Percentiles rank a stretch among this genome's conserved stretches.
These are phyloP conservation scores for Emericellopsis atlantica DNA, from an alignment of 2,329 filamentous ascomycete species.

Conservation along the genomic window DNA sequence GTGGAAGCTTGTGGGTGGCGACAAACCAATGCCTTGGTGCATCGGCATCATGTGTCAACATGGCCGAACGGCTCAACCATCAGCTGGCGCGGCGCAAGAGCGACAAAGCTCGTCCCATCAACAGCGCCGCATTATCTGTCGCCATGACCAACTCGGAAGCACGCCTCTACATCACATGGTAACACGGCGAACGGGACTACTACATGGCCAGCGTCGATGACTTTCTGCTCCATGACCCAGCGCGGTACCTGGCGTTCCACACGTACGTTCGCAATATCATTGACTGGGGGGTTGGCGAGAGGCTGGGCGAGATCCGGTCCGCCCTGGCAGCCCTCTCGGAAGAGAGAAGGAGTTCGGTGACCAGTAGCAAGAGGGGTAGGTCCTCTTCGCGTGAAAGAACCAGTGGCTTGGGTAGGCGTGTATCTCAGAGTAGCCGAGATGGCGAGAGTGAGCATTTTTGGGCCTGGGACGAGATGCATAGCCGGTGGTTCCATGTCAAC, in stretches of 20 bases:
- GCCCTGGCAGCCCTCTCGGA: conserved; percentile 4
- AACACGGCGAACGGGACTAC: conserved; percentile 16
- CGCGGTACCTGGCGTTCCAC: conserved; percentile 16
- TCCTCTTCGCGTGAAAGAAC: too few species aligned
- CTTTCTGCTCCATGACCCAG: conserved; percentile 15
- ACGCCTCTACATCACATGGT: conserved; percentile 20
- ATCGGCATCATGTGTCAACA: conserved; percentile 16
- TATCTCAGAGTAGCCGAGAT: too few species aligned
- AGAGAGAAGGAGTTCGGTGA: conserved; percentile 5
- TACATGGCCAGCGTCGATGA: conserved; percentile 12
- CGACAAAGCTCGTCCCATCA: conserved; percentile 7
- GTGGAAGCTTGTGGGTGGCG: conserved; percentile 17
- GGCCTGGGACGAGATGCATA: too few species aligned
- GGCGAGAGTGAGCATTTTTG: too few species aligned
- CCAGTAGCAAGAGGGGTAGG: too few species aligned
- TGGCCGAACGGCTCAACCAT: conserved; percentile 10
- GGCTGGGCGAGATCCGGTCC: conserved; percentile 12
- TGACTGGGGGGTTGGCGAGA: conserved; percentile 16
- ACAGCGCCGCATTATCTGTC: conserved; percentile 16
- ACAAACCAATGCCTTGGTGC: conserved; percentile 22
- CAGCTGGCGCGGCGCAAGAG: conserved; percentile 8
- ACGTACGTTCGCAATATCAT: conserved; percentile 20
- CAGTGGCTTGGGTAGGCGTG: too few species aligned
- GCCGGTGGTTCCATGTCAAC: too few species aligned
- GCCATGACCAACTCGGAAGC: conserved; percentile 19